phyloP scores from a whole-genome alignment of 176 grass and related monocot genomes.

The Paspalum vaginatum region DNA sequence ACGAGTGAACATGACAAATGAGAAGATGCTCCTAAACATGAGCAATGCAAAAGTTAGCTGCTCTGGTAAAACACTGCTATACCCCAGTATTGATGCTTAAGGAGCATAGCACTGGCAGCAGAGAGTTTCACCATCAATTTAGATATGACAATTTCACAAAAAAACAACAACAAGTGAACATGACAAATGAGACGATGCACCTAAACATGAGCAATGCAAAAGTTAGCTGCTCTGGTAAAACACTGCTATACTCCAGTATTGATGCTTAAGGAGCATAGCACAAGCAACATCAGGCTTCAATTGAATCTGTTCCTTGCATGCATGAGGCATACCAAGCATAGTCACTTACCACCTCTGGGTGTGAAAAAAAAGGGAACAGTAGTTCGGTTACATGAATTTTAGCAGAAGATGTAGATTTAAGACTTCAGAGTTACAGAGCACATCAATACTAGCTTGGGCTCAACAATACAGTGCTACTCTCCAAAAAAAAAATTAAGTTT shows the following conservation, averaged over 20 bases:
- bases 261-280: constrained; percentile 8
- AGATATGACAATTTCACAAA: background rate
- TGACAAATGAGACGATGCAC: background rate
- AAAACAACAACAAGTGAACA: constrained; percentile 15
- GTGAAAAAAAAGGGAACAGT: background rate
- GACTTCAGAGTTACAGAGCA: background rate
- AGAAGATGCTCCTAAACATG: background rate
- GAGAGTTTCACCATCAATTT: constrained; percentile 9
- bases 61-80: background rate
- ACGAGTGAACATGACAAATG: background rate
- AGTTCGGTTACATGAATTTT: background rate
- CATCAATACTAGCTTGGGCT: background rate
- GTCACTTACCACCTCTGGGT: background rate
- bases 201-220: constrained; percentile 9
- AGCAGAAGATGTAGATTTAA: background rate
- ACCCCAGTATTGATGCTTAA: background rate
- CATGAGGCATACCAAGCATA: background rate
- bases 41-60: background rate
- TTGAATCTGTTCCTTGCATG: background rate
- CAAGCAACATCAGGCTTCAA: background rate
- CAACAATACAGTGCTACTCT: background rate
- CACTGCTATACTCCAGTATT: background rate
- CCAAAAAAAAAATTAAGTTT: background rate
- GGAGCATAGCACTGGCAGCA: background rate
- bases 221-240: background rate